These are phyloP conservation scores for Purshia tridentata DNA, from an alignment of 306 rosid genomes.

Conservation along the genomic window DNA sequence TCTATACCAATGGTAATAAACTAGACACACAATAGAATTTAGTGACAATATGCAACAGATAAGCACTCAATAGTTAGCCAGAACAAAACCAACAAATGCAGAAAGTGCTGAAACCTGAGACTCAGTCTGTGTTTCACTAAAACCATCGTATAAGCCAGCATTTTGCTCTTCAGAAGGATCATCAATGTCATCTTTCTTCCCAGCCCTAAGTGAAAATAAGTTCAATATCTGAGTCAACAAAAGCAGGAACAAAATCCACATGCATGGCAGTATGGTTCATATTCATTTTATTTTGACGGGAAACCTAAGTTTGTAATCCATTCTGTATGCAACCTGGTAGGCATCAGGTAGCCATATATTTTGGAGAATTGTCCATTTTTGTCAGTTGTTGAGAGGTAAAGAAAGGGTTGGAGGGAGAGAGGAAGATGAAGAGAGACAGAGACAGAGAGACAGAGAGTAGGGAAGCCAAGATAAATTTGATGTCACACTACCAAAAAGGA, in stretches of 20 bases:
- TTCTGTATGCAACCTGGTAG: too few relatives aligned
- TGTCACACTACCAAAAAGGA: not conserved
- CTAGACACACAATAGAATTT: not conserved
- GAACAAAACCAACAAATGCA: not conserved
- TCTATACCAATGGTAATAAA: not conserved
- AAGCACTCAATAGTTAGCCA: not conserved
- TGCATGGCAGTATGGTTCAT: too few relatives aligned
- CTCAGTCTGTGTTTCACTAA: slow-evolving; percentile 91
- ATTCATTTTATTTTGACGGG: too few relatives aligned
- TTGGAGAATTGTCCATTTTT: too few relatives aligned
- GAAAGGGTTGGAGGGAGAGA: not conserved
- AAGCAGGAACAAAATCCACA: slow-evolving; percentile 1
- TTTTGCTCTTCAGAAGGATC: slow-evolving; percentile 44
- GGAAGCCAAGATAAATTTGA: too few relatives aligned
- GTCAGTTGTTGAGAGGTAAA: not conserved
- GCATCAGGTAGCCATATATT: too few relatives aligned
- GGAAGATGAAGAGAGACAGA: not conserved
- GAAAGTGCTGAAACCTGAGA: slow-evolving; percentile 68
- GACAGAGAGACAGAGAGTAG: too few relatives aligned
- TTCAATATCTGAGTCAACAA: slow-evolving; percentile 27
- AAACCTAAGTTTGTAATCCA: too few relatives aligned
- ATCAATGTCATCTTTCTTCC: slow-evolving; percentile 44
- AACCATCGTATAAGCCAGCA: slow-evolving; percentile 54
- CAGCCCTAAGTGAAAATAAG: slow-evolving; percentile 34
- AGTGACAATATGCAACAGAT: slow-evolving; percentile 4